Evolutionary conservation across 2,329 filamentous ascomycete species (phyloP), one percentile per base, ranked within the genome.

Genomic region (Colletotrichum horii): DNA sequence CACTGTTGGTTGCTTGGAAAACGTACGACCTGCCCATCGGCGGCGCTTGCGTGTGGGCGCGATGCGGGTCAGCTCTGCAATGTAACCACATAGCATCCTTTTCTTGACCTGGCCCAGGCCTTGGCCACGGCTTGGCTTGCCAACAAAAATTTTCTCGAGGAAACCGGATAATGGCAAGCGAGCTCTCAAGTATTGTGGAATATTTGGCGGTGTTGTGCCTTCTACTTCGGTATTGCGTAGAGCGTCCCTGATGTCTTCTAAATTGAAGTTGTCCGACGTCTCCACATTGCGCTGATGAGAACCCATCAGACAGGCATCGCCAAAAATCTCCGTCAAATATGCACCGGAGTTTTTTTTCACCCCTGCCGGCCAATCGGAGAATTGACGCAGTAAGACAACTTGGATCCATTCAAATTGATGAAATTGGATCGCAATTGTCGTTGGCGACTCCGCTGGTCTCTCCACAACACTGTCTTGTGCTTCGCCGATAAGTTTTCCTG

Each of bases 301-400:
- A 76, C 24, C 28, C 48, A 60, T 58, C 56, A 64, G 65, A 74
- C 74, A 76, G 34, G 74, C 74, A 68, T 66, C 70, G 26, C 48
- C 34, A 60, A 48, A 75, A 76, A 69, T 76, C 74, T 76, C 74
- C 74, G 65, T 76, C 58, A 52, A 69, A 65, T 74, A 69, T 74
- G 74, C 74, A 69, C 74, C 74, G 74, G 74, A 69, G 48, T 32
- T 76, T 76, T 74, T 74, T 38, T 26, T 7, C 15, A 56, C 48
- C 66, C 74, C 74, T 76, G 70, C 34, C 22, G 48, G 19, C 74
- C 74, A 76, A 76, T 76, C 74, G 74, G 74, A 74, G 65, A 76
- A 69, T 74, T 76, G 70, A 73, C 28, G 19, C 65, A 56, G 36
- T 60, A 58, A 60, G 43, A 55, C 65, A 69, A 32, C 11, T 66